phyloP scores from a whole-genome alignment of 306 rosid species.

The Quercus variabilis region DNA sequence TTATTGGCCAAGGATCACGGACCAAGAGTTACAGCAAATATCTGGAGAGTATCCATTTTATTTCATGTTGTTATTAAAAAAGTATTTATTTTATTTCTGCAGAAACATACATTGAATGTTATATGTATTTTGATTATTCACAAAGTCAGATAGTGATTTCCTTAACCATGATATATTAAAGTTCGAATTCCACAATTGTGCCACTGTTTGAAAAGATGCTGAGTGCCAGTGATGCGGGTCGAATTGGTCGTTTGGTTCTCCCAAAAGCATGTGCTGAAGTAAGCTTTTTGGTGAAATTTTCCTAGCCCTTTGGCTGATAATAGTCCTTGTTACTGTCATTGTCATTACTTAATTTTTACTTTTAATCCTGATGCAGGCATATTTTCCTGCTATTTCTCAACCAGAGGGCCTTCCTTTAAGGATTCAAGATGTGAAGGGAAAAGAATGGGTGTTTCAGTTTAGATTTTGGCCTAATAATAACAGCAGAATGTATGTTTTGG shows the following conservation, averaged over 20 bases:
- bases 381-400: conserved; percentile 97
- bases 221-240: conserved; percentile 99
- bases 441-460: conserved; percentile 98
- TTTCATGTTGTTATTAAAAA: conserved; percentile 13
- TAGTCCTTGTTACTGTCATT: background rate
- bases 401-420: conserved; percentile 98
- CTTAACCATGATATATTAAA: conserved; percentile 63
- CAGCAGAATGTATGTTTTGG: conserved; percentile 99
- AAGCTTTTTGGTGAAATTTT: conserved; percentile 23
- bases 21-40: conserved; percentile 94
- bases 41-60: conserved; percentile 91
- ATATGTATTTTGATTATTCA: conserved; percentile 14
- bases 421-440: conserved; percentile 96
- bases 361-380: conserved; percentile 60
- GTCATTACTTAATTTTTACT: conserved; percentile 17
- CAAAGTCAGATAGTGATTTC: conserved; percentile 19
- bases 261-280: conserved; percentile 99
- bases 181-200: conserved; percentile 90
- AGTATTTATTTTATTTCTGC: background rate
- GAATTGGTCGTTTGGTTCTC: conserved; percentile 96
- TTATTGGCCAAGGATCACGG: conserved; percentile 98
- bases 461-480: conserved; percentile 99
- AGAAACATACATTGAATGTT: conserved; percentile 9
- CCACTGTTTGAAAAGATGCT: conserved; percentile 98
- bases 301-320: conserved; percentile 5